Conservation (phyloP, 2,329 filamentous ascomycete species). For the Zelopaecilomyces penicillatus region DNA sequence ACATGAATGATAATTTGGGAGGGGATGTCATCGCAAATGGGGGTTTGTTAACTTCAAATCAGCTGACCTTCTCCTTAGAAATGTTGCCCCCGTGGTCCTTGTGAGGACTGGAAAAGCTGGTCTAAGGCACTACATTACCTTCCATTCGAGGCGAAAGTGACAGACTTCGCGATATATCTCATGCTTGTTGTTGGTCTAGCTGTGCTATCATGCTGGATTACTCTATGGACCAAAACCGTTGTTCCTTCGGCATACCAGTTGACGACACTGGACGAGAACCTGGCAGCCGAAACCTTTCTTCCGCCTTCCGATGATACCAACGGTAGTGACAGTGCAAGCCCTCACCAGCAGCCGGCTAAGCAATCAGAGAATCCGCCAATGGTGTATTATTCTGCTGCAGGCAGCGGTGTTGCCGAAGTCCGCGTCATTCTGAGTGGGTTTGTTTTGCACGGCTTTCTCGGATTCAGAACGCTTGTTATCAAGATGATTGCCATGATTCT, state of each 20-base stretch:
- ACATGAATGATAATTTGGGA: background rate
- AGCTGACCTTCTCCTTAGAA: slow-evolving; percentile 24
- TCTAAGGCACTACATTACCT: slow-evolving; percentile 38
- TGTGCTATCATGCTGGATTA: slow-evolving; percentile 65
- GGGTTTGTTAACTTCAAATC: no score
- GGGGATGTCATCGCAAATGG: background rate
- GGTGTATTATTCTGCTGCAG: slow-evolving; percentile 92
- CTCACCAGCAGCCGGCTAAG: slow-evolving; percentile 29
- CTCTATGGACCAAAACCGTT: slow-evolving; percentile 84
- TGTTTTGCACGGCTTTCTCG: slow-evolving; percentile 90
- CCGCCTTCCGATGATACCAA: slow-evolving; percentile 30
- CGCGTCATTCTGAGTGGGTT: slow-evolving; percentile 98
- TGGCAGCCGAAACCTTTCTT: slow-evolving; percentile 55
- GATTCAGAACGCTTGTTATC: slow-evolving; percentile 74
- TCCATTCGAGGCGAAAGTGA: slow-evolving; percentile 45
- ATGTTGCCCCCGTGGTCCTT: slow-evolving; percentile 48
- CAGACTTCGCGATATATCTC: slow-evolving; percentile 74
- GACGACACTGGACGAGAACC: slow-evolving; percentile 84
- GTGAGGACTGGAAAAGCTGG: slow-evolving; percentile 50
- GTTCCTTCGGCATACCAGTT: slow-evolving; percentile 83
- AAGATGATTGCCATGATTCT: slow-evolving; percentile 79
- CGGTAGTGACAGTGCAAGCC: slow-evolving; percentile 37
- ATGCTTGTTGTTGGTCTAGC: slow-evolving; percentile 62
- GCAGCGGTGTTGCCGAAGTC: slow-evolving; percentile 93
- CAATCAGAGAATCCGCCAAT: slow-evolving; percentile 52